These are phyloP conservation scores for Rhododendron molle DNA, from an alignment of 148 eudicot genomes.

Conservation along the genomic window DNA sequence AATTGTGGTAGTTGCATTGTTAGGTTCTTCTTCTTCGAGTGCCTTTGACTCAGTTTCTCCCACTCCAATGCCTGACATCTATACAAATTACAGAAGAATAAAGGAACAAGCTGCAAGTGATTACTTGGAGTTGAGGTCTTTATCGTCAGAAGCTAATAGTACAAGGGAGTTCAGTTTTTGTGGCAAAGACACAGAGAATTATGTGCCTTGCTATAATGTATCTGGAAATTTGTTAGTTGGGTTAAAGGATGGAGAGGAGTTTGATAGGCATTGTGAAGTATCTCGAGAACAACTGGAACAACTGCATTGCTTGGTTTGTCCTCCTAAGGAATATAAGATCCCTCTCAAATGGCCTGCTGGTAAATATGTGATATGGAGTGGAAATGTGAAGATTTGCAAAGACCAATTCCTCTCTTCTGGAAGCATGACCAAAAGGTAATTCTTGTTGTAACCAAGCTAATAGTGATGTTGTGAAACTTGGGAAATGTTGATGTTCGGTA, in stretches of 20 bases:
- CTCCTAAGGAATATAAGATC: slow-evolving; percentile 83
- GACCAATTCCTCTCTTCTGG: slow-evolving; percentile 95
- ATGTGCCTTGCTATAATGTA: slow-evolving; percentile 84
- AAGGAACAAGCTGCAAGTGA: slow-evolving; percentile 77
- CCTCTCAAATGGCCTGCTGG: slow-evolving; percentile 90
- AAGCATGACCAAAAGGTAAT: slow-evolving; percentile 90
- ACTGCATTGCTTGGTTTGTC: slow-evolving; percentile 65
- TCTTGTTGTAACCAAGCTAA: slow-evolving; percentile 7
- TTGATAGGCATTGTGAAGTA: slow-evolving; percentile 82
- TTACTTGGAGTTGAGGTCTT: slow-evolving; percentile 59
- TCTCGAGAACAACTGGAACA: slow-evolving; percentile 43
- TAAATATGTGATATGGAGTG: slow-evolving; percentile 93
- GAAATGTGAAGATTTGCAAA: slow-evolving; percentile 86
- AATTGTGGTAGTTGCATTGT: slow-evolving; percentile 47
- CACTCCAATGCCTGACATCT: slow-evolving; percentile 31
- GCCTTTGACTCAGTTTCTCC: slow-evolving; percentile 35
- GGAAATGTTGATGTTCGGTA: neutral
- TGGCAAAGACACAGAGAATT: slow-evolving; percentile 79
- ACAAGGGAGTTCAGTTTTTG: slow-evolving; percentile 60
- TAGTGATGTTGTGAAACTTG: neutral
- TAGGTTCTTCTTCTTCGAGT: slow-evolving; percentile 54
- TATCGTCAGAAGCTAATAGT: slow-evolving; percentile 32
- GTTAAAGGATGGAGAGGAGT: slow-evolving; percentile 69
- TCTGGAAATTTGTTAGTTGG: slow-evolving; percentile 58
- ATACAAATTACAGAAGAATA: slow-evolving; percentile 62